A percentile compares a stretch with the other conserved stretches of the same genome.
These are phyloP conservation scores for Cadophora gregata DNA, from an alignment of 2,329 filamentous ascomycete genomes.

Conservation along the genomic window DNA sequence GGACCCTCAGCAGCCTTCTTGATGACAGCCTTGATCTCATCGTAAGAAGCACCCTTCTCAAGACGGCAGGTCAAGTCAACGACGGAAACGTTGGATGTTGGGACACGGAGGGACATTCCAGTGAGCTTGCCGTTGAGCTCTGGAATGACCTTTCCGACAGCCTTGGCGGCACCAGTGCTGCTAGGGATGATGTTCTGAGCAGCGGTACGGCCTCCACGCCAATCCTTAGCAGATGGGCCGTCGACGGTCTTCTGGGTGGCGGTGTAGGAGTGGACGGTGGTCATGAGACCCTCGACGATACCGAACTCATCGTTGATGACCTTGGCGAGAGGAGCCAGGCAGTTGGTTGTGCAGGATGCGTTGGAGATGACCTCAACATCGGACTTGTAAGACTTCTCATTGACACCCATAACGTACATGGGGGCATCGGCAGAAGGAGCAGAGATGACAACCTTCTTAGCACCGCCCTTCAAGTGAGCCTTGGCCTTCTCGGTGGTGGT, in stretches of 20 bases:
- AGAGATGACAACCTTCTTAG: conserved; percentile 97
- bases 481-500: conserved; percentile 96
- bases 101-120: conserved; percentile 99
- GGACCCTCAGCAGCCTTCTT: conserved; percentile 84
- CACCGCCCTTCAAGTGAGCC: conserved; percentile 93
- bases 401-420: conserved; percentile 99
- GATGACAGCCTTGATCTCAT: conserved; percentile 90
- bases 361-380: conserved; percentile 96
- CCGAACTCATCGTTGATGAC: conserved; percentile 98
- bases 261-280: conserved; percentile 99
- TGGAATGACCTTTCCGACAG: conserved; percentile 99
- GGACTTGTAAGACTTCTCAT: conserved; percentile 91
- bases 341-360: conserved; percentile 99
- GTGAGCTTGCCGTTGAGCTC: conserved; percentile 99
- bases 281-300: conserved; percentile 99
- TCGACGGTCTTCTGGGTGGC: conserved; percentile 99
- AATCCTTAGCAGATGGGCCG: conserved; percentile 97
- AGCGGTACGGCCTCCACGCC: conserved; percentile 97
- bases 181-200: conserved; percentile 99
- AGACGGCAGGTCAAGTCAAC: conserved; percentile 95
- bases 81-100: conserved; percentile 98
- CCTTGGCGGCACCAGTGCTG: conserved; percentile 99
- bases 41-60: conserved; percentile 87
- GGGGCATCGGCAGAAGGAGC: conserved; percentile 93
- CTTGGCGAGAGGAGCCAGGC: conserved; percentile 98